Percentiles rank a stretch among this genome's conserved stretches.
Conservation (phyloP, 2,329 filamentous ascomycete species). For the Elsinoe arachidis region DNA sequence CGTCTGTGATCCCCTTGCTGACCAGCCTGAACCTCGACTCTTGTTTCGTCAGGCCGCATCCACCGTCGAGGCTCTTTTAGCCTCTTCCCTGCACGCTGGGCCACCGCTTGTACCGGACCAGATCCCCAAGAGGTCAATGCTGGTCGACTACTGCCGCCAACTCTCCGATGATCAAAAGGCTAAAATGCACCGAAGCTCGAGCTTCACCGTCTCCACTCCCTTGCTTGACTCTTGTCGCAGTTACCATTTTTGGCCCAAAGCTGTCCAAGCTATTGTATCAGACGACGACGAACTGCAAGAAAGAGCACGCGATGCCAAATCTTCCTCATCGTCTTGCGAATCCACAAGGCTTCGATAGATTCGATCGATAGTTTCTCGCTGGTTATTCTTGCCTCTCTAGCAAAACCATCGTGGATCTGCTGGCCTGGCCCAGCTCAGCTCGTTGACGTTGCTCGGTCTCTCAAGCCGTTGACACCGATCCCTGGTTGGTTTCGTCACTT, state of each 20-base stretch:
- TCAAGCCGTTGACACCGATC: background rate
- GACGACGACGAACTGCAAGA: background rate
- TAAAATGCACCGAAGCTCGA: background rate
- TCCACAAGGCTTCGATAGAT: background rate
- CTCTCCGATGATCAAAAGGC: background rate
- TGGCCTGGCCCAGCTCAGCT: background rate
- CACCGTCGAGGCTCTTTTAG: background rate
- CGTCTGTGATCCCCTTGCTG: constrained; percentile 8
- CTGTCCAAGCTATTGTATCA: background rate
- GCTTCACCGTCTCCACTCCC: background rate
- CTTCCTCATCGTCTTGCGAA: background rate
- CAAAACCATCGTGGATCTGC: background rate
- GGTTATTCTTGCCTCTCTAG: background rate
- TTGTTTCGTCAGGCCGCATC: background rate
- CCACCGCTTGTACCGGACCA: background rate
- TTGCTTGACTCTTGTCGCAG: background rate
- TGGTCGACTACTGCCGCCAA: constrained; percentile 4
- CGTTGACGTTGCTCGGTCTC: background rate
- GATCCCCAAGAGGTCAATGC: constrained; percentile 2
- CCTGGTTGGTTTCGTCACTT: background rate
- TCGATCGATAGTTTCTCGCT: background rate
- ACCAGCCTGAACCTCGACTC: background rate
- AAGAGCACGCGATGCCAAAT: constrained; percentile 1
- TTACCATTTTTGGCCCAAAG: background rate
- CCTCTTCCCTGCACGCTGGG: background rate